Evolutionary conservation across 1,139 yeast species (phyloP).

Genomic region (Blastobotrys ciferrii): DNA sequence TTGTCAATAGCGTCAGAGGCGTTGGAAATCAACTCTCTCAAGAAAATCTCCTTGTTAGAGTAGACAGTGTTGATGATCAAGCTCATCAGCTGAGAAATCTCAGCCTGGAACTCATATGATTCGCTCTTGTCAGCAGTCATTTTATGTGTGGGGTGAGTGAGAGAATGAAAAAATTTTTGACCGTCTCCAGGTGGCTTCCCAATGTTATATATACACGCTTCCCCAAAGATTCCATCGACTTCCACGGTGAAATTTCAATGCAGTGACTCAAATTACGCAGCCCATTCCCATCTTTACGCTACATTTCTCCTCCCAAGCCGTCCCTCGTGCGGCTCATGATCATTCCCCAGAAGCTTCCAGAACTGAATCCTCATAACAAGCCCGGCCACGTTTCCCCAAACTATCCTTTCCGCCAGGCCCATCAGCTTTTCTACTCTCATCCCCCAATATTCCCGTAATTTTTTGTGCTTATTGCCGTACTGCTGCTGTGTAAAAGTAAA

Average conservation of each 20-base stretch:
- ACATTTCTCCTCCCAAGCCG: too few relatives aligned
- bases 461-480: too few relatives aligned
- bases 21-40: conserved; percentile 98
- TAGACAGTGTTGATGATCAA: conserved; percentile 99
- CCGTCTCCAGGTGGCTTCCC: not conserved
- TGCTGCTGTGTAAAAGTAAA: too few relatives aligned
- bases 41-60: conserved; percentile 98
- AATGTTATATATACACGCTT: conserved; percentile 3
- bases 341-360: not conserved
- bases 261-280: not conserved
- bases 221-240: conserved; percentile 19
- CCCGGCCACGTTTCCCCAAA: not conserved
- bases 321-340: not conserved
- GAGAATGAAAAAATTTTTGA: conserved; percentile 2
- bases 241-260: conserved; percentile 11
- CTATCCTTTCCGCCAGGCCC: too few relatives aligned
- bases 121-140: conserved; percentile 32
- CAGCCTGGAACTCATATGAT: conserved; percentile 91
- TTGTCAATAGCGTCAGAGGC: conserved; percentile 97
- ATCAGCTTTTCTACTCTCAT: too few relatives aligned
- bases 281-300: not conserved
- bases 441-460: too few relatives aligned
- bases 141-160: conserved; percentile 4
- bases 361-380: not conserved
- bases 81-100: conserved; percentile 99